A percentile compares a stretch with the other conserved stretches of the same genome.
These are phyloP conservation scores for Xylaria arbuscula DNA, from an alignment of 2,329 filamentous ascomycete genomes.

Conservation along the genomic window DNA sequence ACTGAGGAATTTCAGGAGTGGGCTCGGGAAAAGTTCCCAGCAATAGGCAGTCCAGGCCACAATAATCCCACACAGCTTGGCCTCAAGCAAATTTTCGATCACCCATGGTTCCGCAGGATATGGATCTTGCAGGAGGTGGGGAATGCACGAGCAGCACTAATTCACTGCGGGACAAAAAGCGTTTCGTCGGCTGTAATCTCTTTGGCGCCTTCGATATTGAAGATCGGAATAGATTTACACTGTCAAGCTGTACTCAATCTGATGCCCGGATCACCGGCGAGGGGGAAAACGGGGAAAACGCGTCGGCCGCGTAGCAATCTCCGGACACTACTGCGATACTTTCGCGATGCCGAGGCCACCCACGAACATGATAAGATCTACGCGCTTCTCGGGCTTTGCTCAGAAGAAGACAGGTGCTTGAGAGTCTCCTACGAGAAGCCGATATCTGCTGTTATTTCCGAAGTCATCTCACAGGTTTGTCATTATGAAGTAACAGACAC, in stretches of 20 bases:
- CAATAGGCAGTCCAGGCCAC: too few relatives aligned
- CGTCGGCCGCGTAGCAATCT: neutral
- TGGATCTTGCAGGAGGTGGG: conserved; percentile 23
- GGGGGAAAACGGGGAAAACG: too few relatives aligned
- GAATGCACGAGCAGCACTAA: conserved; percentile 5
- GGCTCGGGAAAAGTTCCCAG: neutral
- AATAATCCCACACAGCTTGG: neutral
- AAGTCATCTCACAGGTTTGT: neutral
- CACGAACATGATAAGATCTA: conserved; percentile 8
- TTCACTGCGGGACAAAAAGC: neutral
- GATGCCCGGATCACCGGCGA: conserved; percentile 14
- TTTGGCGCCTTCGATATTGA: neutral
- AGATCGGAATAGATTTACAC: neutral
- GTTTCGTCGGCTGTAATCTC: conserved; percentile 1
- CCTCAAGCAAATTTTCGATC: conserved; percentile 8
- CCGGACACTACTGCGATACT: neutral
- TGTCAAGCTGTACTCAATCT: conserved; percentile 15
- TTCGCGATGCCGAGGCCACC: conserved; percentile 8
- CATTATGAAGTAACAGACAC: neutral
- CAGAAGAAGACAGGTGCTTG: neutral
- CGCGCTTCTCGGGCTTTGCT: conserved; percentile 20
- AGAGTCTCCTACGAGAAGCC: conserved; percentile 10
- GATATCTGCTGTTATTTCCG: neutral
- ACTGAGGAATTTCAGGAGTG: neutral
- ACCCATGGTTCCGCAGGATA: conserved; percentile 14